Evolutionary conservation across 768 basidiomycete genomes (phyloP).

Genomic region (Tulasnella sp.): DNA sequence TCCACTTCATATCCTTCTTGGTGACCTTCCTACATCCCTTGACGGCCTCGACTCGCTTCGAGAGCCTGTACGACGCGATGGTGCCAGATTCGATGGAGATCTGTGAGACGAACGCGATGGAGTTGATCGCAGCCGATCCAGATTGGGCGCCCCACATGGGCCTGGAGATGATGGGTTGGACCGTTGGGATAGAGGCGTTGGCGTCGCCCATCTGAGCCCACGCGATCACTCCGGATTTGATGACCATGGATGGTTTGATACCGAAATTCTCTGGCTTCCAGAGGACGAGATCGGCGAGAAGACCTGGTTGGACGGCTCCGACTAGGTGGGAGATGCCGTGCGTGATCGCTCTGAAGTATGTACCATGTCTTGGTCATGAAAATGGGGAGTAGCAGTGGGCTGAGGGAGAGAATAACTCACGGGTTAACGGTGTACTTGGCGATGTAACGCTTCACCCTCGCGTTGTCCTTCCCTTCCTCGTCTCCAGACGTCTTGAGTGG

Average conservation of each 20-base stretch:
- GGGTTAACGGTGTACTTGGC: slow-evolving; percentile 98
- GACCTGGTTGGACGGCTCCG: slow-evolving; percentile 72
- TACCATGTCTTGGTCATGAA: not conserved
- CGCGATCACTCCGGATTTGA: slow-evolving; percentile 90
- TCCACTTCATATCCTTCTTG: slow-evolving; percentile 94
- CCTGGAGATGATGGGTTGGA: slow-evolving; percentile 75
- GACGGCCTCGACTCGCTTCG: slow-evolving; percentile 68
- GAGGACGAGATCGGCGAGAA: slow-evolving; percentile 85
- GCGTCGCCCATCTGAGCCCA: slow-evolving; percentile 97
- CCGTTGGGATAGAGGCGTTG: slow-evolving; percentile 91
- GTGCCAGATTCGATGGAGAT: slow-evolving; percentile 47
- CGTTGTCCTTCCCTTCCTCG: slow-evolving; percentile 62
- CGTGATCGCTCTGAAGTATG: slow-evolving; percentile 61
- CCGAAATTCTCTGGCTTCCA: slow-evolving; percentile 96
- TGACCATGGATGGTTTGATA: slow-evolving; percentile 81
- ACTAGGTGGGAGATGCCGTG: slow-evolving; percentile 85
- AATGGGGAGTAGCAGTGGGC: not conserved
- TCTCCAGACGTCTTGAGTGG: slow-evolving; percentile 64
- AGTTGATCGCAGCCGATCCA: slow-evolving; percentile 70
- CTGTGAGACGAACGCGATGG: slow-evolving; percentile 76
- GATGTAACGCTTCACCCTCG: slow-evolving; percentile 86
- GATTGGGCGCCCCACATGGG: slow-evolving; percentile 92
- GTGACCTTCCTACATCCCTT: slow-evolving; percentile 58
- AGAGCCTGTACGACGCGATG: slow-evolving; percentile 55
- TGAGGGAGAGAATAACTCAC: slow-evolving; percentile 38